Percentiles rank a stretch among this genome's conserved stretches.
Evolutionary conservation across 108 stramenopile species (phyloP).

Genomic region (Hondaea fermentalgiana): DNA sequence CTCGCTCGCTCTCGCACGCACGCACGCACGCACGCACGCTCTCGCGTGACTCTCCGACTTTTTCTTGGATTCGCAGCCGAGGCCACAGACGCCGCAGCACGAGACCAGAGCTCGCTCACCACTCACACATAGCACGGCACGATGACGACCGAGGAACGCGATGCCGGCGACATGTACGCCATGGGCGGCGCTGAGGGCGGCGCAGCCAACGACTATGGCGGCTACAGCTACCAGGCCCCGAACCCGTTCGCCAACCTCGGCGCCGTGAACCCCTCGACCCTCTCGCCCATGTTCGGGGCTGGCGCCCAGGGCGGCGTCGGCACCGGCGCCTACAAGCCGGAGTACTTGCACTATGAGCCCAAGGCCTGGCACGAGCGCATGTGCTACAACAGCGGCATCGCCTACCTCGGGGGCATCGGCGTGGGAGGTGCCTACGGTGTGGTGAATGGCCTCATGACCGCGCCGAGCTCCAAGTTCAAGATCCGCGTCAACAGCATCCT

Average conservation of each 20-base stretch:
- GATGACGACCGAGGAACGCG: background rate
- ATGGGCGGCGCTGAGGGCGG: background rate
- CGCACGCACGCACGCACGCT: too few relatives aligned
- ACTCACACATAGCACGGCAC: background rate
- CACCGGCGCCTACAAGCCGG: background rate
- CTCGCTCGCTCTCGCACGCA: too few relatives aligned
- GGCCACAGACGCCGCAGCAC: too few relatives aligned
- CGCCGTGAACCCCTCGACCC: background rate
- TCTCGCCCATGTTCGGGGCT: background rate
- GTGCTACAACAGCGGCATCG: constrained; percentile 13
- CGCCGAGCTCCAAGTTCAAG: background rate
- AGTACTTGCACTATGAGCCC: constrained; percentile 1
- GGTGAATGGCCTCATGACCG: background rate
- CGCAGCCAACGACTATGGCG: background rate
- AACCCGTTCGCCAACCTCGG: background rate
- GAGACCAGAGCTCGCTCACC: too few relatives aligned
- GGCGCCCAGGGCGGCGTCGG: background rate
- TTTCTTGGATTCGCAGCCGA: too few relatives aligned
- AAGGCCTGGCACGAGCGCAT: background rate
- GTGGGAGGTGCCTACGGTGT: background rate
- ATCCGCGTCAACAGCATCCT: background rate
- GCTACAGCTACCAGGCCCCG: constrained; percentile 12
- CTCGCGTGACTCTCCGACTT: too few relatives aligned
- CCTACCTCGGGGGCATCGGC: background rate
- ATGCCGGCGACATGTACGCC: constrained; percentile 12